Base-by-base conservation (phyloP, 768 basidiomycete genomes). In the Chiua virens region DNA sequence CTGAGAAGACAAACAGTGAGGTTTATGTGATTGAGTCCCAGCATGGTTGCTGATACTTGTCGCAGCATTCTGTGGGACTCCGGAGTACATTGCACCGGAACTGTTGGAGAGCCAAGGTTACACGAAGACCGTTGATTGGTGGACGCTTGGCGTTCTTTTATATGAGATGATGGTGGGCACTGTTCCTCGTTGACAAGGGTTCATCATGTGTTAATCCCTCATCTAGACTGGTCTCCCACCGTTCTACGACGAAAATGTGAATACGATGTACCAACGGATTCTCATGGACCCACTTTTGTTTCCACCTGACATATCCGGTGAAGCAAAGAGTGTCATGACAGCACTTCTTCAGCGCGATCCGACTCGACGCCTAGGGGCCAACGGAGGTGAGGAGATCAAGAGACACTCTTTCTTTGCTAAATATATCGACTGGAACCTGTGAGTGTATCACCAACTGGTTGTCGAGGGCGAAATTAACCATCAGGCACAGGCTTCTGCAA, bases 111-210 rank as follows among this genome's bases (percentile, higher is more conserved):
- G 90, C 55, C 89, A 92, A 63, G 96, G 97, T 2, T 98, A 99
- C 72, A 96, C 93, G 5, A 95, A 95, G 65, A 97, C 96, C 0
- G 97, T 99, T 15, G 96, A 99, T 64, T 99, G 96, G 96, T 95
- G 92, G 96, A 98, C 96, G 1, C 77, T 98, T 5, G 97, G 96
- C 32, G 95, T 98, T 18, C 79, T 99, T 47, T 78, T 98, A 39
- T 98, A 92, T 64, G 96, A 99, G 73, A 96, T 98, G 89, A 91
- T 92, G 89, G 89, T 86, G 48, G 43, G 54, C 36, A 8, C 7
- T 11, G 47, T 48, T n/a, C 14, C 30, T 32, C 14, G 8, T 27
- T 15, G 27, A 50, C 18, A 32, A 28, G 23, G 53, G 28, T 51
- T 39, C n/a, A 14, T 45, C 41, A 49, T 43, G 14, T 60, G 21